A percentile compares a stretch with the other conserved stretches of the same genome.
phyloP scores from a whole-genome alignment of 169 alveolate species.

The Cardiosporidium cionae region DNA sequence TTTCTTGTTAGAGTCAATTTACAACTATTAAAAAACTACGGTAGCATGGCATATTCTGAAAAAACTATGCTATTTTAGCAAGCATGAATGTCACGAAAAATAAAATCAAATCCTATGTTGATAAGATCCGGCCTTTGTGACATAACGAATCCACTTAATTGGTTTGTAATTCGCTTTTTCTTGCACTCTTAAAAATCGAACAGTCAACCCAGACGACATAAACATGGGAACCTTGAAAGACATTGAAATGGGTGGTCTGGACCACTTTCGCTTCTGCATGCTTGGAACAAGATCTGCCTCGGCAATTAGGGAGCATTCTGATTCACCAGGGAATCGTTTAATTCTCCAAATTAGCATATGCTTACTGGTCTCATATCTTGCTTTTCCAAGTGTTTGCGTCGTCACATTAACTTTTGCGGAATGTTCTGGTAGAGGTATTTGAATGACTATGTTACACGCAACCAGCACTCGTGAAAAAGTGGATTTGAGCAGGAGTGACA shows the following conservation, averaged over 20 bases:
- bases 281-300: conserved; percentile 26
- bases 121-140: conserved; percentile 82
- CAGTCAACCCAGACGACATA: conserved; percentile 82
- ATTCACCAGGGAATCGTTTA: conserved; percentile 44
- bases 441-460: conserved; percentile 64
- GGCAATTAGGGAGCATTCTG: conserved; percentile 4
- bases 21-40: too few relatives aligned
- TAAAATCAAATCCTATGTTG: conserved; percentile 63
- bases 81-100: too few relatives aligned
- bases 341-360: conserved; percentile 73
- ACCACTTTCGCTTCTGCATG: conserved; percentile 46
- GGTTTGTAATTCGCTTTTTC: conserved; percentile 79
- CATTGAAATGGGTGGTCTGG: conserved; percentile 76
- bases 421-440: conserved; percentile 73
- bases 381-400: conserved; percentile 55
- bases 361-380: conserved; percentile 68
- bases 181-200: conserved; percentile 58
- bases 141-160: conserved; percentile 79
- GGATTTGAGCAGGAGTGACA: conserved; percentile 58
- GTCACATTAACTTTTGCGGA: conserved; percentile 55
- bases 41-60: too few relatives aligned
- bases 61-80: too few relatives aligned
- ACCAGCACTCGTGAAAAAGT: conserved; percentile 55
- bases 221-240: conserved; percentile 83
- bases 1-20: too few relatives aligned